These are phyloP conservation scores for Spathaspora sp. DNA, from an alignment of 1,139 yeast species.

Conservation along the genomic window DNA sequence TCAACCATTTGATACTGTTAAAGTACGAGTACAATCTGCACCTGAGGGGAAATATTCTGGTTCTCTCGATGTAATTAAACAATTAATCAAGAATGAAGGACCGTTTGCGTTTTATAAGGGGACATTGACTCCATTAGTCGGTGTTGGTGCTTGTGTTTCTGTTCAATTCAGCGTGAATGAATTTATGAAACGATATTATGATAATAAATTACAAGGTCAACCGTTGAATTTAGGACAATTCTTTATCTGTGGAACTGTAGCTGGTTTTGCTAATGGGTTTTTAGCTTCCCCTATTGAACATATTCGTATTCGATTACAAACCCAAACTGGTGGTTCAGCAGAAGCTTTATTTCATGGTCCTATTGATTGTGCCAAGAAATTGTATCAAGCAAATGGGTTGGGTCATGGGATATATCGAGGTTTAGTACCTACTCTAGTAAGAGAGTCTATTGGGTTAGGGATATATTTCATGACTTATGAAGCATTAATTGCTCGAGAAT, in stretches of 20 bases:
- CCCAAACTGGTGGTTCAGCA: conserved; percentile 55
- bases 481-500: conserved; percentile 70
- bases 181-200: conserved; percentile 79
- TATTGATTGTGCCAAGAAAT: conserved; percentile 66
- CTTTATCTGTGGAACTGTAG: conserved; percentile 80
- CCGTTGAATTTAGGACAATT: conserved; percentile 55
- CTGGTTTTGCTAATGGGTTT: conserved; percentile 86
- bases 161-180: conserved; percentile 84
- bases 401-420: conserved; percentile 72
- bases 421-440: conserved; percentile 69
- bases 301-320: conserved; percentile 85
- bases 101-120: conserved; percentile 84
- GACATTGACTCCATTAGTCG: conserved; percentile 78
- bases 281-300: conserved; percentile 93
- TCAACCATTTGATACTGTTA: conserved; percentile 94
- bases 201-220: conserved; percentile 37
- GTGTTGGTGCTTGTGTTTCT: conserved; percentile 93
- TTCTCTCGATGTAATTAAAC: conserved; percentile 73
- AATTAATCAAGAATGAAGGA: conserved; percentile 74
- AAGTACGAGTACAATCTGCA: conserved; percentile 86
- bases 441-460: conserved; percentile 90
- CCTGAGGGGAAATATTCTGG: conserved; percentile 74
- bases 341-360: conserved; percentile 64
- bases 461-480: conserved; percentile 87
- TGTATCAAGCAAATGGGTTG: conserved; percentile 53